Conservation (phyloP, 192 early-diverging fungal genomes). For the Dimargaris cristalligena region DNA sequence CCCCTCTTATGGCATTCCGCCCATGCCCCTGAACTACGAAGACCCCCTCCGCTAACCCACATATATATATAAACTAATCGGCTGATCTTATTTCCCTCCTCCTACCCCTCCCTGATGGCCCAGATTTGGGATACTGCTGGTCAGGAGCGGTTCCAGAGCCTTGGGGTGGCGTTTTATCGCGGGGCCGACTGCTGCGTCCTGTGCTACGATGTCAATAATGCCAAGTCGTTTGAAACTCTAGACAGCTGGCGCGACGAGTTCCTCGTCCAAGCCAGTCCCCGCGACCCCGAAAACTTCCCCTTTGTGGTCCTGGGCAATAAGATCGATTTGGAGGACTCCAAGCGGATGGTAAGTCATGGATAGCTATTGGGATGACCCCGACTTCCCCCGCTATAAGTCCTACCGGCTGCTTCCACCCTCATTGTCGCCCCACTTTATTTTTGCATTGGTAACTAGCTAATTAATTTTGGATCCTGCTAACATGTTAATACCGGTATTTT, state of each 20-base stretch:
- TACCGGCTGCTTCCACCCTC: too few relatives aligned
- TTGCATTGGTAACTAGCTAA: too few relatives aligned
- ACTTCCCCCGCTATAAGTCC: too few relatives aligned
- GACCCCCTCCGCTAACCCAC: too few relatives aligned
- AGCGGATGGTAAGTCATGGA: constrained; percentile 57
- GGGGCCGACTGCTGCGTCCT: constrained; percentile 99
- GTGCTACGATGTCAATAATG: constrained; percentile 91
- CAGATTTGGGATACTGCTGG: constrained; percentile 98
- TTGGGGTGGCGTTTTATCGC: constrained; percentile 98
- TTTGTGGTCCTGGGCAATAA: constrained; percentile 99
- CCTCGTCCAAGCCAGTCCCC: constrained; percentile 82
- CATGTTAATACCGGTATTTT: too few relatives aligned
- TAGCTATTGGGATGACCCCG: too few relatives aligned
- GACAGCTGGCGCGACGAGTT: constrained; percentile 99
- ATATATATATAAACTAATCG: too few relatives aligned
- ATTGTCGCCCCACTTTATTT: too few relatives aligned
- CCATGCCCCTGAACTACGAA: too few relatives aligned
- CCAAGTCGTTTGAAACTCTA: constrained; percentile 85
- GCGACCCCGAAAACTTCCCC: constrained; percentile 94
- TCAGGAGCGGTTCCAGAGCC: constrained; percentile 94
- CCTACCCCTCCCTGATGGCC: constrained; percentile 14
- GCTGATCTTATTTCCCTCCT: too few relatives aligned
- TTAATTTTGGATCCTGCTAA: too few relatives aligned
- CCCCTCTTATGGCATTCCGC: too few relatives aligned
- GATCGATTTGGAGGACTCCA: constrained; percentile 89